Conservation (phyloP, 164 flowering plant genomes). For the Stephania japonica region DNA sequence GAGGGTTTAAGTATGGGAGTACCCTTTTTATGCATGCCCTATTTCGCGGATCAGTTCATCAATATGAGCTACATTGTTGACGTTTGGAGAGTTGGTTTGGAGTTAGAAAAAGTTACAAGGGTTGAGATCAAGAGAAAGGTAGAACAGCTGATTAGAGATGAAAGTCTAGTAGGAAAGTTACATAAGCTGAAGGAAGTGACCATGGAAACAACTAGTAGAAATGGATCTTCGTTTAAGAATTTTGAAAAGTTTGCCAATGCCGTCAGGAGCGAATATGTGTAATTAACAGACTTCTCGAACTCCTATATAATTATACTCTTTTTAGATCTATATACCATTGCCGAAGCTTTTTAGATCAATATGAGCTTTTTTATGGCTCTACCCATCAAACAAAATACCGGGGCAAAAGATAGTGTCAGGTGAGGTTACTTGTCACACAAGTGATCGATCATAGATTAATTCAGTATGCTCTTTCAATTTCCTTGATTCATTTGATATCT, state of each 20-base stretch:
- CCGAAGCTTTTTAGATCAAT: too few relatives aligned
- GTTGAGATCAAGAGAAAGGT: constrained; percentile 16
- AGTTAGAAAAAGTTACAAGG: constrained; percentile 6
- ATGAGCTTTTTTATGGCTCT: too few relatives aligned
- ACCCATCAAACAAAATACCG: too few relatives aligned
- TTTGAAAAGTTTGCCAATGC: background rate
- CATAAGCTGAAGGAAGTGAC: constrained; percentile 8
- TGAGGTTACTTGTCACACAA: too few relatives aligned
- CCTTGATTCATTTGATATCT: too few relatives aligned
- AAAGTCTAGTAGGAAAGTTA: constrained; percentile 21
- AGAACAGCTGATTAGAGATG: constrained; percentile 5
- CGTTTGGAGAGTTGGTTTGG: constrained; percentile 18
- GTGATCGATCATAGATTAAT: too few relatives aligned
- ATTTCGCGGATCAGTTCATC: constrained; percentile 18
- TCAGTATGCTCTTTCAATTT: too few relatives aligned
- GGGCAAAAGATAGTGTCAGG: too few relatives aligned
- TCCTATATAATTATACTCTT: too few relatives aligned
- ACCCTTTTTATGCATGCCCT: constrained; percentile 22
- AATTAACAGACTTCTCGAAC: too few relatives aligned
- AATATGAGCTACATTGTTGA: constrained; percentile 11
- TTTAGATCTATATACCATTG: too few relatives aligned
- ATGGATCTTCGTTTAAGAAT: constrained; percentile 21
- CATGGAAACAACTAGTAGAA: constrained; percentile 15
- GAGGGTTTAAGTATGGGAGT: constrained; percentile 10
- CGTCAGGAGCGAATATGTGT: background rate